Evolutionary conservation across 1,284 basidiomycete genomes (phyloP).

Genomic region (Rhodotorula sp.): DNA sequence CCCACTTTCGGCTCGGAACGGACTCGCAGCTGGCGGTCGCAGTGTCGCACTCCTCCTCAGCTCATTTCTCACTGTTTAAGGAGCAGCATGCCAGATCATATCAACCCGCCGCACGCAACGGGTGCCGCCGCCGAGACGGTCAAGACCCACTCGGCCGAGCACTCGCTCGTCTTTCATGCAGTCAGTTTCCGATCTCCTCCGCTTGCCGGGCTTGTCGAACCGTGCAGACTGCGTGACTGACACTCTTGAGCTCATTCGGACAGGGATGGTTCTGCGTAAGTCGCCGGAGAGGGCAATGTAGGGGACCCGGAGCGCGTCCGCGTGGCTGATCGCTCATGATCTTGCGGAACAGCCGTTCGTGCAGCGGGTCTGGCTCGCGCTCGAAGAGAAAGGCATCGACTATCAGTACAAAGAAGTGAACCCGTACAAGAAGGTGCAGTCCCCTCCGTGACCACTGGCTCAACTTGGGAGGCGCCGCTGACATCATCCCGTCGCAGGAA

Average conservation of each 20-base stretch:
- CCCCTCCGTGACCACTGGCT: too few species aligned
- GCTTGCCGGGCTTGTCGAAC: not conserved
- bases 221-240: not conserved
- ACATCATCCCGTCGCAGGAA: not conserved
- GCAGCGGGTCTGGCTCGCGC: slow-evolving; percentile 40
- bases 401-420: slow-evolving; percentile 57
- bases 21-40: not conserved
- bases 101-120: slow-evolving; percentile 34
- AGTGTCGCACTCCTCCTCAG: too few species aligned
- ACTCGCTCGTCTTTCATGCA: slow-evolving; percentile 51
- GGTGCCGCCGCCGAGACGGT: slow-evolving; percentile 35
- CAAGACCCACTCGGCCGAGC: slow-evolving; percentile 45
- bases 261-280: slow-evolving; percentile 31
- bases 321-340: not conserved
- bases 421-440: slow-evolving; percentile 42
- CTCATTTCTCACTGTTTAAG: not conserved
- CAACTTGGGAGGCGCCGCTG: too few species aligned
- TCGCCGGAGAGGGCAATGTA: not conserved
- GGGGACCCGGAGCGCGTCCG: not conserved
- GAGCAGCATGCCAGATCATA: slow-evolving; percentile 16
- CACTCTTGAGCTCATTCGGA: not conserved
- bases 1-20: too few species aligned
- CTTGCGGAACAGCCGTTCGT: slow-evolving; percentile 24
- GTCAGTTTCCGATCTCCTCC: slow-evolving; percentile 36
- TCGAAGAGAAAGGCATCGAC: slow-evolving; percentile 58